These are phyloP conservation scores for Citeromyces siamensis DNA, from an alignment of 1,139 yeast species.

Conservation along the genomic window DNA sequence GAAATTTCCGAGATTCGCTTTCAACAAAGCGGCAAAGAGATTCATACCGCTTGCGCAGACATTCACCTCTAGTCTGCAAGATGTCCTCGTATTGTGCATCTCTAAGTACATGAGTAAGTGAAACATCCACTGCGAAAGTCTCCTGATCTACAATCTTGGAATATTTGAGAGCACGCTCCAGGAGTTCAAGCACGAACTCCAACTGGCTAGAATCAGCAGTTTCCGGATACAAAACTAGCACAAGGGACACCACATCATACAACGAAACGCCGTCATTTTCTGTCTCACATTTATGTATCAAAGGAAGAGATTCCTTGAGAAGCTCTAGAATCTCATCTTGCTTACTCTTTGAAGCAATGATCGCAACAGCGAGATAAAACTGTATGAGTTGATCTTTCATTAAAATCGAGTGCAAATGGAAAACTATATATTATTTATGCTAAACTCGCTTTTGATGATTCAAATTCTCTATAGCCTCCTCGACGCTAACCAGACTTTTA, in stretches of 20 bases:
- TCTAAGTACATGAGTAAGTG: not conserved
- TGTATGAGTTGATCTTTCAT: conserved; percentile 1
- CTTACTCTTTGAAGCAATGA: conserved; percentile 4
- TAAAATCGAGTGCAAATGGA: not conserved
- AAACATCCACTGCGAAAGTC: not conserved
- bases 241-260: conserved; percentile 3
- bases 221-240: conserved; percentile 4
- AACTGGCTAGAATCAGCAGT: not conserved
- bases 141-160: conserved; percentile 1
- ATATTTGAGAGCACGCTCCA: not conserved
- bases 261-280: conserved; percentile 3
- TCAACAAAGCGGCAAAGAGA: not conserved
- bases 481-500: conserved; percentile 20
- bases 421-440: not conserved
- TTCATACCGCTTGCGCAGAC: not conserved
- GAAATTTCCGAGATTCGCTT: not conserved
- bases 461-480: not conserved
- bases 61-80: not conserved
- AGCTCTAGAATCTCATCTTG: not conserved
- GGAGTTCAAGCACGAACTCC: not conserved
- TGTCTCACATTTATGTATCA: not conserved
- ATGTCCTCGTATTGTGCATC: not conserved
- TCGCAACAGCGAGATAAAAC: not conserved
- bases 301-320: not conserved
- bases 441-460: not conserved